These are phyloP conservation scores for Trichosanthes cucumerina DNA, from an alignment of 306 rosid genomes.

Conservation along the genomic window DNA sequence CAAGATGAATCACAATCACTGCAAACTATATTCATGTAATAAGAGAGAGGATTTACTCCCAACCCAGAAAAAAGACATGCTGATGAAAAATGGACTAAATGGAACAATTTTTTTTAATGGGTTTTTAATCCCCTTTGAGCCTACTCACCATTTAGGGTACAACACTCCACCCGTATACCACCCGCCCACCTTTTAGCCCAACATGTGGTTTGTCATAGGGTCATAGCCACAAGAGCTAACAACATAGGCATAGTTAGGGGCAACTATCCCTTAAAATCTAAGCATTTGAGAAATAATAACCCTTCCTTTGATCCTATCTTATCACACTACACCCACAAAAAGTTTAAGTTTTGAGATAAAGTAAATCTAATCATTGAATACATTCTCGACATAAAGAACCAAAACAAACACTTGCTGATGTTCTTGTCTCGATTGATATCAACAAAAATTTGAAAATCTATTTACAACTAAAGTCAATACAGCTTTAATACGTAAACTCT, in stretches of 20 bases:
- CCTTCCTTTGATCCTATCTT: background rate
- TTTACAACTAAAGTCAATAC: constrained; percentile 9
- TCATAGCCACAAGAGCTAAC: too few relatives aligned
- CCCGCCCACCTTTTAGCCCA: too few relatives aligned
- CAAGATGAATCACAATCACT: background rate
- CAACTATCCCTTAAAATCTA: background rate
- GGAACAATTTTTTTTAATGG: background rate
- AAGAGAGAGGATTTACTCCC: background rate
- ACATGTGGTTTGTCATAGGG: background rate
- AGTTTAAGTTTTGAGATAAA: background rate
- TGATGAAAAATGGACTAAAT: background rate
- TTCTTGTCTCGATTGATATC: background rate
- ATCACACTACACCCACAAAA: background rate
- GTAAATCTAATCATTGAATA: background rate
- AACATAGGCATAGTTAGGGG: background rate
- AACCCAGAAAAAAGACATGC: background rate
- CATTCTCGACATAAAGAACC: background rate
- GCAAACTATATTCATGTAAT: background rate
- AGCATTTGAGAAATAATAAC: background rate
- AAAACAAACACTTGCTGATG: background rate
- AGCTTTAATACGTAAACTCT: constrained; percentile 4
- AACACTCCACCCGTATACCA: too few relatives aligned
- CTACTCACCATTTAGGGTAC: background rate
- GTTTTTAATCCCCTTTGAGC: background rate
- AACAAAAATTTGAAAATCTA: constrained; percentile 11